Conservation (phyloP, 371 early-diverging fungal species). For the Nematocida homosporus region DNA sequence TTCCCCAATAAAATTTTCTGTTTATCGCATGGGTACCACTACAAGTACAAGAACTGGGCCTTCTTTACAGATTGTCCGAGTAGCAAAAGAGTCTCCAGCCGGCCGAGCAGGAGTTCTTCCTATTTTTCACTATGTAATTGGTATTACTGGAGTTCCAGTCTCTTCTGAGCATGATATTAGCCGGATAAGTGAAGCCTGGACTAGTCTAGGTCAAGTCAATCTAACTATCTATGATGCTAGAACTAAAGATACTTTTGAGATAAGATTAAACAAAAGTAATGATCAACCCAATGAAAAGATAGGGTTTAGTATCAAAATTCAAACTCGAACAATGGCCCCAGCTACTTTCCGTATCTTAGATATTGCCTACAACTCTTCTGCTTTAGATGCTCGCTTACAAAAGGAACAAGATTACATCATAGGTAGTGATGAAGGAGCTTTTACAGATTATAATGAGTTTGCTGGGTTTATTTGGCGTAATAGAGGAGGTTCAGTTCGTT, state of each 20-base stretch:
- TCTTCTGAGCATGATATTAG: conserved; percentile 35
- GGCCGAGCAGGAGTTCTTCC: conserved; percentile 56
- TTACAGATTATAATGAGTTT: conserved; percentile 10
- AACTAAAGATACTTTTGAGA: conserved; percentile 8
- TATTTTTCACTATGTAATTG: conserved; percentile 56
- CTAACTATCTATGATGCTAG: conserved; percentile 56
- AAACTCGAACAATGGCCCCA: conserved; percentile 19
- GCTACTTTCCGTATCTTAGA: conserved; percentile 51
- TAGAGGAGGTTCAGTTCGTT: conserved; percentile 25
- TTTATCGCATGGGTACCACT: conserved; percentile 37
- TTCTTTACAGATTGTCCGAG: conserved; percentile 59
- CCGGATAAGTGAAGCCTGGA: conserved; percentile 54
- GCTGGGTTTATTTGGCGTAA: conserved; percentile 34
- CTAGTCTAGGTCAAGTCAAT: conserved; percentile 25
- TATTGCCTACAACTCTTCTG: conserved; percentile 50
- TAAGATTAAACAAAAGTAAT: conserved; percentile 43
- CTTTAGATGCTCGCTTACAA: conserved; percentile 49
- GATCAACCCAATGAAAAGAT: conserved; percentile 50
- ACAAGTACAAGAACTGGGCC: conserved; percentile 6
- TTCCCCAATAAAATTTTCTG: conserved; percentile 20
- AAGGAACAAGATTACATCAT: conserved; percentile 60
- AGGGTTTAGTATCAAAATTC: conserved; percentile 59
- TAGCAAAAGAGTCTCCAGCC: conserved; percentile 46
- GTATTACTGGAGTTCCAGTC: conserved; percentile 49
- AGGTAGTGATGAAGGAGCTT: conserved; percentile 53